Evolutionary conservation across 768 basidiomycete genomes (phyloP).

Genomic region (Pleurotus tuoliensis): DNA sequence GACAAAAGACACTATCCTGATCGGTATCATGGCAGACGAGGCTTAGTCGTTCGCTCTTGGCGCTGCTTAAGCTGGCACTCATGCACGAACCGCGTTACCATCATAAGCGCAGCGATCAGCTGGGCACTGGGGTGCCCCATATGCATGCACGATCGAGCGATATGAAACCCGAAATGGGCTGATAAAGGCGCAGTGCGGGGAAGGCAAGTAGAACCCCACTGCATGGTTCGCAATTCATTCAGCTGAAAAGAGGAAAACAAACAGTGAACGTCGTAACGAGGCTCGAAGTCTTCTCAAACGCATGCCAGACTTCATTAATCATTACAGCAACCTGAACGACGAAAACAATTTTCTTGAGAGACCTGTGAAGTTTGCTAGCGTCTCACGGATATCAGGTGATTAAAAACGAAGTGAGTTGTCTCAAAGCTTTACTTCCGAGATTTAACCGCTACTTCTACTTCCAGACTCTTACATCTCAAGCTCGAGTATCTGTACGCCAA

Average conservation of each 20-base stretch:
- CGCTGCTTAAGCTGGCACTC: no score
- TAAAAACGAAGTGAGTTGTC: not conserved
- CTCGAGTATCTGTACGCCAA: not conserved
- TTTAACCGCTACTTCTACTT: not conserved
- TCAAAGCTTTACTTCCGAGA: not conserved
- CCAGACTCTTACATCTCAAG: not conserved
- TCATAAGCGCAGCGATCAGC: not conserved
- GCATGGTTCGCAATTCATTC: not conserved
- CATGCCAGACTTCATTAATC: not conserved
- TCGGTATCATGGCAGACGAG: no score
- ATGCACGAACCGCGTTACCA: no score
- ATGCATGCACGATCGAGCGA: not conserved
- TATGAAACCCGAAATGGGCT: not conserved
- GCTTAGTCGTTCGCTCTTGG: no score
- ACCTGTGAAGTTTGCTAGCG: not conserved
- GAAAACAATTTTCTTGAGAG: not conserved
- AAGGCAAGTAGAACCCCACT: constrained; percentile 7
- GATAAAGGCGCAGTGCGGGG: not conserved
- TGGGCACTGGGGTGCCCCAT: not conserved
- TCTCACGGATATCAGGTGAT: not conserved
- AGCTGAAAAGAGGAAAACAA: not conserved
- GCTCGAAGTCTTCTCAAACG: not conserved
- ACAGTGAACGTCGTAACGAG: not conserved
- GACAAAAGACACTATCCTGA: not conserved
- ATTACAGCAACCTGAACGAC: not conserved